phyloP scores from a whole-genome alignment of 768 basidiomycete genomes.

The Sistotremastrum suecicum region DNA sequence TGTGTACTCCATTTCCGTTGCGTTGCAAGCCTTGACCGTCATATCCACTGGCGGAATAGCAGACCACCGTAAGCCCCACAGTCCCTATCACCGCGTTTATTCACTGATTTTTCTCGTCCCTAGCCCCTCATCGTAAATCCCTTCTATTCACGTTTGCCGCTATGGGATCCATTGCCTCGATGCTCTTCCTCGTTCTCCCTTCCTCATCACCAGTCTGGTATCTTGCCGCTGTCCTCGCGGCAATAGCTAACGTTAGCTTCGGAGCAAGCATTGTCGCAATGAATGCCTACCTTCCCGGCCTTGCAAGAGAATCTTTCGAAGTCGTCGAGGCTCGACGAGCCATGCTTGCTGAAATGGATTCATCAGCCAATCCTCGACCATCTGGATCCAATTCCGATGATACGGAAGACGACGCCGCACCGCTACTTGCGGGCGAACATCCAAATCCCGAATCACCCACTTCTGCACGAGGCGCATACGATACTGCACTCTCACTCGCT shows the following conservation, averaged over 20 bases:
- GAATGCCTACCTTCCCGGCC: constrained; percentile 74
- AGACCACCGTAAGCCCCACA: constrained; percentile 56
- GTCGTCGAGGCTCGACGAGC: constrained; percentile 28
- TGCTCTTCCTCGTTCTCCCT: constrained; percentile 58
- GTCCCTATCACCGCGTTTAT: not conserved
- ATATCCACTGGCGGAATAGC: constrained; percentile 91
- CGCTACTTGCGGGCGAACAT: not conserved
- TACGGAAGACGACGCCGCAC: constrained; percentile 7
- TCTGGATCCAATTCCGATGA: constrained; percentile 6
- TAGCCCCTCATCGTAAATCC: constrained; percentile 58
- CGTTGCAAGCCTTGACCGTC: constrained; percentile 83
- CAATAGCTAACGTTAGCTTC: constrained; percentile 74
- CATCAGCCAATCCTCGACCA: not conserved
- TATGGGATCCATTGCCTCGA: constrained; percentile 53
- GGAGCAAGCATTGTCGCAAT: constrained; percentile 78
- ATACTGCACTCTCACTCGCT: constrained; percentile 46
- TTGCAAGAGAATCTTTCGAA: constrained; percentile 54
- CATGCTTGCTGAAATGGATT: constrained; percentile 4
- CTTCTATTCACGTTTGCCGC: constrained; percentile 65
- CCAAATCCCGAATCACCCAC: constrained; percentile 8
- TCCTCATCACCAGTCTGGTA: constrained; percentile 61
- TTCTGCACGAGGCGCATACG: constrained; percentile 30
- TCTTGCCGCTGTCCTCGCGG: constrained; percentile 51
- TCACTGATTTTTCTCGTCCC: constrained; percentile 8
- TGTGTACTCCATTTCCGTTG: constrained; percentile 76